A percentile compares a stretch with the other conserved stretches of the same genome.
Evolutionary conservation across 257 asterid genomes (phyloP).

Genomic region (Gentiana dahurica): DNA sequence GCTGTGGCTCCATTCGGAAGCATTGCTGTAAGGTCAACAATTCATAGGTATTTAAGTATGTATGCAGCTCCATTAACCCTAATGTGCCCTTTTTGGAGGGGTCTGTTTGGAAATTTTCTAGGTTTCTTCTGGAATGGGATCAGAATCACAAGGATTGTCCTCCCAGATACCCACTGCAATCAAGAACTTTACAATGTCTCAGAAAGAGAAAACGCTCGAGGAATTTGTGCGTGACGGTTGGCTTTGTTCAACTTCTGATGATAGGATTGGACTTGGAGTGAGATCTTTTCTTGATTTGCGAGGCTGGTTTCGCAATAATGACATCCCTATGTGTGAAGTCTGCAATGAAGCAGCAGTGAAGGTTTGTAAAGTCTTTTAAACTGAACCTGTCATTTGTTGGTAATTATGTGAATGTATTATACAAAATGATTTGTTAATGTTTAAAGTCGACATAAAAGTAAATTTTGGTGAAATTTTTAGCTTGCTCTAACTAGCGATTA

Average conservation of each 20-base stretch:
- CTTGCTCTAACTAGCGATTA: not conserved
- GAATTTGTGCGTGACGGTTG: slow-evolving; percentile 65
- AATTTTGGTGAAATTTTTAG: not conserved
- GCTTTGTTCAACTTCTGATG: slow-evolving; percentile 58
- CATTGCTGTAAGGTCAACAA: no score
- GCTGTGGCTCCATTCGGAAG: no score
- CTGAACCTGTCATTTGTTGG: not conserved
- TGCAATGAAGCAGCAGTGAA: slow-evolving; percentile 95
- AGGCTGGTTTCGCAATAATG: slow-evolving; percentile 76
- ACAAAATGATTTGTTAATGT: not conserved
- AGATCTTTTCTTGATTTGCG: slow-evolving; percentile 92
- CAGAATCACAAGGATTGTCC: slow-evolving; percentile 46
- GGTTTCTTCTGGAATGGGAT: slow-evolving; percentile 34
- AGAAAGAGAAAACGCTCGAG: slow-evolving; percentile 70
- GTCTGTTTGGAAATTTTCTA: slow-evolving; percentile 13
- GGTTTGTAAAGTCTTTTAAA: slow-evolving; percentile 30
- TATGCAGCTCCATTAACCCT: not conserved
- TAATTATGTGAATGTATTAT: not conserved
- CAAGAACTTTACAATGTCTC: slow-evolving; percentile 64
- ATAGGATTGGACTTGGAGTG: slow-evolving; percentile 67
- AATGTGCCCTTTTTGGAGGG: not conserved
- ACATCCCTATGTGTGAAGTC: slow-evolving; percentile 72
- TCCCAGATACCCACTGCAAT: slow-evolving; percentile 61
- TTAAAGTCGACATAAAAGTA: not conserved
- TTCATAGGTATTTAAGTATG: no score